Evolutionary conservation across 345 rosid species (phyloP).

Genomic region (Corymbia maculata): DNA sequence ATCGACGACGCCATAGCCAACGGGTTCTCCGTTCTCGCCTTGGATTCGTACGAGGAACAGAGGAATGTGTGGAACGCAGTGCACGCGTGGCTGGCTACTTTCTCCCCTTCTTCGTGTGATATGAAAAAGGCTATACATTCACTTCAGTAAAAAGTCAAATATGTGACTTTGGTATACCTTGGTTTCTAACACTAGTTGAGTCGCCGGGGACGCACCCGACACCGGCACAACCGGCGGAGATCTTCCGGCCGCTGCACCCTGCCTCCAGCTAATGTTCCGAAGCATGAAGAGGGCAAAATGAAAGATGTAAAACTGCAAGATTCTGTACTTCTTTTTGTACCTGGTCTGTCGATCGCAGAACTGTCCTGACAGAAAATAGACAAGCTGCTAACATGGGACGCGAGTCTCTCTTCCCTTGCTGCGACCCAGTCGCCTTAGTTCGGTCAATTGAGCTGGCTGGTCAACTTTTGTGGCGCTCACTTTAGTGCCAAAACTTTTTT

Average conservation of each 20-base stretch:
- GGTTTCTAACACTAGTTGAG: background rate
- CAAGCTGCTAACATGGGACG: background rate
- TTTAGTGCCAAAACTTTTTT: no score
- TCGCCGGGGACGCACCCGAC: background rate
- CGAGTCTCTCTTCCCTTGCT: background rate
- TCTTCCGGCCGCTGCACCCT: background rate
- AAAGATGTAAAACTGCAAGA: background rate
- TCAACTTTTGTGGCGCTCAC: no score
- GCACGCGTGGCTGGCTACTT: background rate
- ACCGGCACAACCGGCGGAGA: background rate
- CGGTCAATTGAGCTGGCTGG: background rate
- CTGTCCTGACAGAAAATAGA: fast-evolving
- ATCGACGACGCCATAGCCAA: slow-evolving; percentile 8
- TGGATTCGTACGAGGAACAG: background rate
- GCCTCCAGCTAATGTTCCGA: background rate
- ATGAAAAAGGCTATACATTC: background rate
- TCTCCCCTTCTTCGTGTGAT: background rate
- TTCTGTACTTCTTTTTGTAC: background rate
- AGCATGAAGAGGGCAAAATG: background rate
- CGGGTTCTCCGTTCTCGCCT: background rate
- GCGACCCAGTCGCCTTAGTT: background rate
- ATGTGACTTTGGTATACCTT: background rate
- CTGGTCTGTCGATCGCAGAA: background rate
- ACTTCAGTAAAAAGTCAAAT: background rate
- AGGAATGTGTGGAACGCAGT: background rate